Conservation (phyloP, 192 early-diverging fungal species). For the Umbelopsis vinacea region DNA sequence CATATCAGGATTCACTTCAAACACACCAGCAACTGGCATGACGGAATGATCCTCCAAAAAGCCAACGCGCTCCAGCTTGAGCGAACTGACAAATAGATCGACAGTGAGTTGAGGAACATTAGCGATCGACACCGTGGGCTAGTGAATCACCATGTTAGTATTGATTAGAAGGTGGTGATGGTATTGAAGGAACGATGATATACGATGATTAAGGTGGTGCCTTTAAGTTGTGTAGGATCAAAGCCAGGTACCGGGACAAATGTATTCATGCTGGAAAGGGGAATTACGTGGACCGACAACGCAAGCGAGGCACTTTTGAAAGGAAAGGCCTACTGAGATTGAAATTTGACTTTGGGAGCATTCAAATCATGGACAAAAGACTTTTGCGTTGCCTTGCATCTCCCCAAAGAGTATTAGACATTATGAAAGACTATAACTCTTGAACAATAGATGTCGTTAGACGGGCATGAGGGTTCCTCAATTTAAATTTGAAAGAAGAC, state of each 20-base stretch:
- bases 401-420: too few relatives aligned
- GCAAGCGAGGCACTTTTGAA: background rate
- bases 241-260: conserved; percentile 46
- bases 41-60: conserved; percentile 61
- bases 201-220: conserved; percentile 43
- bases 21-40: conserved; percentile 62
- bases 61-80: conserved; percentile 63
- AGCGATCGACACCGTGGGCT: conserved; percentile 76
- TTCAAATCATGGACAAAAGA: too few relatives aligned
- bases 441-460: too few relatives aligned
- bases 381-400: too few relatives aligned
- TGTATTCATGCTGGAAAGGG: conserved; percentile 36
- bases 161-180: background rate
- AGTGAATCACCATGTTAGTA: background rate
- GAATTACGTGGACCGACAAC: background rate
- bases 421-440: too few relatives aligned
- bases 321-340: background rate
- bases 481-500: too few relatives aligned
- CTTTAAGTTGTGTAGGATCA: conserved; percentile 41
- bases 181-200: background rate
- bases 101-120: conserved; percentile 77
- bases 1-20: conserved; percentile 35
- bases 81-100: conserved; percentile 72
- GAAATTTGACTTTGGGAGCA: background rate
- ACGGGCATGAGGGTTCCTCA: too few relatives aligned